Base-by-base conservation (phyloP, 2,329 filamentous ascomycete genomes). In the Fonsecaea nubica region DNA sequence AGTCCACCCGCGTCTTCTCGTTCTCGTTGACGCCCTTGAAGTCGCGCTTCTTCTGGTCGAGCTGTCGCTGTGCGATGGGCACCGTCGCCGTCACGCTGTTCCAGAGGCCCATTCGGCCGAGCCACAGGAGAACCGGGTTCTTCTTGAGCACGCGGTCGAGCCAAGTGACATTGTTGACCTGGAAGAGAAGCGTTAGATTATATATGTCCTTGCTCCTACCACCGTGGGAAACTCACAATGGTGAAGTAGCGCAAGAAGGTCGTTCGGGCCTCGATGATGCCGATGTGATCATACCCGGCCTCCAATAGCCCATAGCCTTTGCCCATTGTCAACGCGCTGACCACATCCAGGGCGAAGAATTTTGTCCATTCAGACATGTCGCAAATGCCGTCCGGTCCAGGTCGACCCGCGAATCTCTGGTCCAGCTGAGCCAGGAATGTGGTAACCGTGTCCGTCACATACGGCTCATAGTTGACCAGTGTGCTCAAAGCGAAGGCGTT, bases 1-100 rank as follows among this genome's bases (percentile, higher is more conserved):
- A 42, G 18, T 55, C 45, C 18, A 63, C 59, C n/a, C 56, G 64
- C 45, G 50, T 40, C 13, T 36, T 50, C 59, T 35, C n/a, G 59
- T 53, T 55, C 1, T 56, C 59, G 50, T 33, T 40, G 30, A 50
- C 40, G 33, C 33, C 38, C 18, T 65, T 55, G 58, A 61, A 57
- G 30, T 57, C 52, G 45, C 72, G 40, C 77, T 76, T 74, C 80
- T 82, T 73, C 86, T 82, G 21, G 80, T 78, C 3, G 87, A 82
- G 35, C 90, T 90, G 88, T 18, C 83, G 84, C 79, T 55, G 90
- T 88, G 66, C 89, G 86, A 88, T 84, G 10, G 92, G 85, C 71
- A 66, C 64, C 4, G 61, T 66, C n/a, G 64, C 42, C 18, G 59
- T 66, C 5, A 59, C 48, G 35, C 56, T 63, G 45, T 63, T 63